phyloP scores from a whole-genome alignment of 345 rosid species.

The Syzygium jambos region DNA sequence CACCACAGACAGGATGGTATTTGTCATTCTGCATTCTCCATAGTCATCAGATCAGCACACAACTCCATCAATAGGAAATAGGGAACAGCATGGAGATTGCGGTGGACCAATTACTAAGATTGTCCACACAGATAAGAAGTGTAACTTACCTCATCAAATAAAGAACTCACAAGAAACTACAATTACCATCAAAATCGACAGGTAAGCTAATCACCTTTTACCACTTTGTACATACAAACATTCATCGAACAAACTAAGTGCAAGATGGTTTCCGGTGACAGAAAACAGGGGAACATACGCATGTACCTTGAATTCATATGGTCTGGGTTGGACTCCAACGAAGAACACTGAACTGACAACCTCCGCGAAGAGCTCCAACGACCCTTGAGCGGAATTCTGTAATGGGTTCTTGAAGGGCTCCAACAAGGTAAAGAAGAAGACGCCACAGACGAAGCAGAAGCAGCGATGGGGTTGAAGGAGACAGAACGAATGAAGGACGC shows the following conservation, averaged over 20 bases:
- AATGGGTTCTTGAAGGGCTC: slow-evolving; percentile 17
- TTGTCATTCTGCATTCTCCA: slow-evolving; percentile 47
- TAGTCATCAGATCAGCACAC: background rate
- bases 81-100: background rate
- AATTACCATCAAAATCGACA: background rate
- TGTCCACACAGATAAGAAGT: background rate
- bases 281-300: background rate
- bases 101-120: background rate
- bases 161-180: slow-evolving; percentile 8
- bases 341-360: slow-evolving; percentile 31
- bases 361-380: slow-evolving; percentile 19
- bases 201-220: background rate
- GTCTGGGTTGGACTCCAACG: slow-evolving; percentile 39
- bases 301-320: slow-evolving; percentile 37
- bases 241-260: background rate
- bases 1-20: slow-evolving; percentile 94
- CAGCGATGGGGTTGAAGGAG: slow-evolving; percentile 3
- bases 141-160: slow-evolving; percentile 52
- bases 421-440: slow-evolving; percentile 6
- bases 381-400: slow-evolving; percentile 6
- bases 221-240: background rate
- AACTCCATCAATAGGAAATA: background rate
- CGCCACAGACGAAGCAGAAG: slow-evolving; percentile 24
- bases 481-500: slow-evolving; percentile 15
- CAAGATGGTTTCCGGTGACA: no score